A percentile compares a stretch with the other conserved stretches of the same genome.
Conservation (phyloP, 257 asterid genomes). For the Solanum chmielewskii region DNA sequence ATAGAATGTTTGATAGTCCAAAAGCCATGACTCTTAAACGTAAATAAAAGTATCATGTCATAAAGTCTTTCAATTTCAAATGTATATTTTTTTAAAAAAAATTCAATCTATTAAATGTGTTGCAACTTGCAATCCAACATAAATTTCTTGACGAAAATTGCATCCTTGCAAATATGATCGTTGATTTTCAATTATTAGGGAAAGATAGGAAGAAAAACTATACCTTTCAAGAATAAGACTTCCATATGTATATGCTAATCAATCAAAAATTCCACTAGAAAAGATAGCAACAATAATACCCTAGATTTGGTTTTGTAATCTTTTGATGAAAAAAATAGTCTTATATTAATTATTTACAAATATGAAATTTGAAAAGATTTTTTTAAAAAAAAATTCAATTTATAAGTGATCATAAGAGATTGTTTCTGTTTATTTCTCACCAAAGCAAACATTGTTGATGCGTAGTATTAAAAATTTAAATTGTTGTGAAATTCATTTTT, state of each 20-base stretch:
- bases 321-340: no score
- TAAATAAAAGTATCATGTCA: background rate
- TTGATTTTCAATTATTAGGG: background rate
- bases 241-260: background rate
- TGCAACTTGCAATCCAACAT: background rate
- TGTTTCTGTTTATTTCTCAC: background rate
- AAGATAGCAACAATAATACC: background rate
- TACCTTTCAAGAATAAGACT: background rate
- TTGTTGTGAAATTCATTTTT: background rate
- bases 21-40: background rate
- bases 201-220: background rate
- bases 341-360: background rate
- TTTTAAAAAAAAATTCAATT: accelerated
- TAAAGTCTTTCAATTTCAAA: background rate
- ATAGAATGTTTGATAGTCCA: background rate
- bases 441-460: no score
- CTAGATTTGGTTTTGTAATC: background rate
- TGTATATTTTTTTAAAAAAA: background rate
- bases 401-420: background rate
- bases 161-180: background rate
- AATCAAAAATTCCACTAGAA: background rate
- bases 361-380: no score
- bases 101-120: background rate
- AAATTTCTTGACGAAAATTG: background rate
- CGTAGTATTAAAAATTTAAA: background rate